Evolutionary conservation across 208 protist genomes (phyloP), one percentile per base, ranked within the genome.

Genomic region (Acanthamoeba castellanii): DNA sequence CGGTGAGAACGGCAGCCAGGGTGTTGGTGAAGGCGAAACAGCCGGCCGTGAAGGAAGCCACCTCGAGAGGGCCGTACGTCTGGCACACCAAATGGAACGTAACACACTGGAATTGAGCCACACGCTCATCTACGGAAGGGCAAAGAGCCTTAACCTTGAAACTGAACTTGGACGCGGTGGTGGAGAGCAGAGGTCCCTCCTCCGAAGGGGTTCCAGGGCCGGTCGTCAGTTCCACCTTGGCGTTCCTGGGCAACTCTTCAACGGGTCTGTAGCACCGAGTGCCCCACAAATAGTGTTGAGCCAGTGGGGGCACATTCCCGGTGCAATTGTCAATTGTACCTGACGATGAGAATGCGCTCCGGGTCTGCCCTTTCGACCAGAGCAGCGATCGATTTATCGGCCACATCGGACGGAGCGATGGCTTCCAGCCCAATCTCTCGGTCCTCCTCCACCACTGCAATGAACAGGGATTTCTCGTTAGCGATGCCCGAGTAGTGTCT

Each of bases 21-120:
- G 25, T 18, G 47, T 88, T 88, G 47, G 47, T 61, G 37, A 88
- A 88, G 81, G 47, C 9, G 50, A 88, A 88, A 27, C 30, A 16
- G 16, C 50, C 50, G 13, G 8, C 16, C 0, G 27, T 42, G n/a
- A 30, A 42, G 22, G 16, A 14, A 14, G 25, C 37, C 81, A 88
- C 45, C 47, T 37, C 27, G 42, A 88, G 50, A 18, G 81, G 81
- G 25, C 81, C 81, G 25, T 88, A 88, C 81, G 81, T 88, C 81
- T 88, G 50, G 0, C 34, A 87, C 47, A 42, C 37, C 30, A 27
- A 87, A 87, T 42, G 37, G 27, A 87, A 87, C 13, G 14, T 3
- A 87, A 59, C 34, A 11, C 22, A 87, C 22, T 42, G 37, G 9
- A 18, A 7, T 0, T 14, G 68, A 30, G 55, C 55, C 55, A 59